phyloP scores from a whole-genome alignment of 2,329 filamentous ascomycete genomes.

The Arthrobotrys entomopaga region DNA sequence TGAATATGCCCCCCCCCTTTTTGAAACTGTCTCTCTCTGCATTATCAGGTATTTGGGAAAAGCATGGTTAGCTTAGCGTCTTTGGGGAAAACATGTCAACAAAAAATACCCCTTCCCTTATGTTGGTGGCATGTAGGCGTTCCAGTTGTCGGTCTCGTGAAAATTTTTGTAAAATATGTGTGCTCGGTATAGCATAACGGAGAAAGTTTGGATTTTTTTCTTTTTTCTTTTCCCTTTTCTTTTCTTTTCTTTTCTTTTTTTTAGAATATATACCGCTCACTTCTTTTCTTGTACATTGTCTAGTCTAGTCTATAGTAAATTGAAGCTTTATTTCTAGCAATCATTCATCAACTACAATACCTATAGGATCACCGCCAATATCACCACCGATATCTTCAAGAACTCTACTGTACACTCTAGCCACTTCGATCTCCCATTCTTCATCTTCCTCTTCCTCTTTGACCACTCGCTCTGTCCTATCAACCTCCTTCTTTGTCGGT shows the following conservation, averaged over 20 bases:
- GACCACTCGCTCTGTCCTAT: slow-evolving; percentile 37
- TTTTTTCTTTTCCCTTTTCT: too few species aligned
- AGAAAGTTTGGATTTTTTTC: too few species aligned
- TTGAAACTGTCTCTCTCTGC: too few species aligned
- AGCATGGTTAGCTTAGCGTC: too few species aligned
- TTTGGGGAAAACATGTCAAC: neutral
- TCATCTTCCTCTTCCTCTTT: slow-evolving; percentile 52
- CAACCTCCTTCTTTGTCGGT: slow-evolving; percentile 34
- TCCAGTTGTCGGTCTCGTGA: neutral
- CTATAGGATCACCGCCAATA: slow-evolving; percentile 44
- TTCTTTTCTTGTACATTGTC: neutral
- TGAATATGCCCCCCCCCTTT: too few species aligned
- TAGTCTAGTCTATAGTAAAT: slow-evolving; percentile 1
- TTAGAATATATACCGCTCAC: too few species aligned
- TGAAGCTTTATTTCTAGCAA: neutral
- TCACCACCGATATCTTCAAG: slow-evolving; percentile 44
- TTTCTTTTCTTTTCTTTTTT: too few species aligned
- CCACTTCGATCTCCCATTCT: slow-evolving; percentile 52
- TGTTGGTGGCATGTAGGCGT: neutral
- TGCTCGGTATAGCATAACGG: too few species aligned
- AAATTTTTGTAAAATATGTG: neutral
- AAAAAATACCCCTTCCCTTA: neutral
- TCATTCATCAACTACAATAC: slow-evolving; percentile 39
- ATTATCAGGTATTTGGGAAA: too few species aligned
- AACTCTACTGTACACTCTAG: slow-evolving; percentile 51